A percentile compares a stretch with the other conserved stretches of the same genome.
Conservation (phyloP, 352 stramenopile species). For the Elongisporangium prolatum region DNA sequence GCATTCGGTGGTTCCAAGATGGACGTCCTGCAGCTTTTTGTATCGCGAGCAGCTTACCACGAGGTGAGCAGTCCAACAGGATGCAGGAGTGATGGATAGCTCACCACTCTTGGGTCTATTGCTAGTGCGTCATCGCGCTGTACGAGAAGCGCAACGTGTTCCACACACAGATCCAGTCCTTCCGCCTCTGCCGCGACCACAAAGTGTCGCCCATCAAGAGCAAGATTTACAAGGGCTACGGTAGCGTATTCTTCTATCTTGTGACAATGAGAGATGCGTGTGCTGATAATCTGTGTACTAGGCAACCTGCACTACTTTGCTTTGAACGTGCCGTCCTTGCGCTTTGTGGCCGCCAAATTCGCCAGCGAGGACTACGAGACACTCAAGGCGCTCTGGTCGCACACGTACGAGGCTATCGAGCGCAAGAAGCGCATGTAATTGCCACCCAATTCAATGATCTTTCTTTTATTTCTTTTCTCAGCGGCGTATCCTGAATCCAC, state of each 20-base stretch:
- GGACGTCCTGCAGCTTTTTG: conserved; percentile 81
- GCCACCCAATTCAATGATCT: neutral
- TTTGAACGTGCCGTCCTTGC: conserved; percentile 70
- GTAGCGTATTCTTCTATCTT: conserved; percentile 8
- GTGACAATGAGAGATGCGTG: neutral
- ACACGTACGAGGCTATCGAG: conserved; percentile 79
- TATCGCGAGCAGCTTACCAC: conserved; percentile 77
- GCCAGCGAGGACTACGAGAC: conserved; percentile 79
- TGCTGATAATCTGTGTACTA: conserved; percentile 1
- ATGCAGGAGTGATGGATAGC: no score
- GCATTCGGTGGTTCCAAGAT: conserved; percentile 77
- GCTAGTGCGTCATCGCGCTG: conserved; percentile 73
- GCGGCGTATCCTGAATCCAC: neutral
- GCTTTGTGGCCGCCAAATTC: conserved; percentile 81
- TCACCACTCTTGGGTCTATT: neutral
- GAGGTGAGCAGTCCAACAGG: conserved; percentile 57
- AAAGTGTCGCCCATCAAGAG: conserved; percentile 83
- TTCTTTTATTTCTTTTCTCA: neutral
- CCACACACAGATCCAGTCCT: conserved; percentile 81
- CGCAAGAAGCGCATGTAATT: conserved; percentile 68
- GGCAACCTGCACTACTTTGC: conserved; percentile 84
- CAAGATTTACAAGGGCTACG: conserved; percentile 88
- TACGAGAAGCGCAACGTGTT: conserved; percentile 75
- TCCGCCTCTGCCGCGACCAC: conserved; percentile 77
- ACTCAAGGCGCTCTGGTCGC: conserved; percentile 78